Base-by-base conservation (phyloP, 1,284 basidiomycete genomes). In the Crucibulum parvulum region DNA sequence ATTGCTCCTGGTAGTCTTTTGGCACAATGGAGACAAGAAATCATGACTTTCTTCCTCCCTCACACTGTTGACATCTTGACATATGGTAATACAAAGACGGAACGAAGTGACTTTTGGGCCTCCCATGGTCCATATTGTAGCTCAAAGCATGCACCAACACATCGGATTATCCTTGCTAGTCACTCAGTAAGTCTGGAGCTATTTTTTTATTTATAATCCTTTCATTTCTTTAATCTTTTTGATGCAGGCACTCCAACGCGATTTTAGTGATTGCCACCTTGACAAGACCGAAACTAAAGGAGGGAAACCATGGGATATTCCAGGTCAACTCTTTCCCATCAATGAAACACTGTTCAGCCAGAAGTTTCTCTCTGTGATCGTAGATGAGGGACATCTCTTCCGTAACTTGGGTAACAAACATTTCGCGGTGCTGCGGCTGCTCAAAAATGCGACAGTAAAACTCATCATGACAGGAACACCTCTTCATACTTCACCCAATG, bases 391-490 rank as follows among this genome's bases (percentile, higher is more conserved):
- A 0, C 76, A 78, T 4, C 52, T 60, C 7, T 67, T 73, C 45
- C 50, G 71, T 1, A 79, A 77, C 45, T 4, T 38, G 0, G 70
- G 72, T 0, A 11, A 55, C 0, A 69, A 66, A 38, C 73, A 77
- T 15, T 45, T 50, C 0, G 55, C 70, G 1, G 61, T 59, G 0
- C 58, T 77, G 1, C 51, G 36, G 0, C 38, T 77, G 4, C 36
- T 70, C 1, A 48, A 70, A 11, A 61, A 65, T 8, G 56, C 62
- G 0, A 24, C 6, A 0, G 16, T 76, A 0, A 47, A 65, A 2
- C 6, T 78, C 0, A 53, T 69, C 1, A 62, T 76, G 60, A 77
- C 76, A 1, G 76, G 71, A 0, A 78, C 77, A 0, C 77, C 76
- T 0, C 63, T 79, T 2, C 69, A 72, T 16, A 78, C 76, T 1